phyloP scores from a whole-genome alignment of 2,329 filamentous ascomycete species.

The Penicillium fuscoglaucum region DNA sequence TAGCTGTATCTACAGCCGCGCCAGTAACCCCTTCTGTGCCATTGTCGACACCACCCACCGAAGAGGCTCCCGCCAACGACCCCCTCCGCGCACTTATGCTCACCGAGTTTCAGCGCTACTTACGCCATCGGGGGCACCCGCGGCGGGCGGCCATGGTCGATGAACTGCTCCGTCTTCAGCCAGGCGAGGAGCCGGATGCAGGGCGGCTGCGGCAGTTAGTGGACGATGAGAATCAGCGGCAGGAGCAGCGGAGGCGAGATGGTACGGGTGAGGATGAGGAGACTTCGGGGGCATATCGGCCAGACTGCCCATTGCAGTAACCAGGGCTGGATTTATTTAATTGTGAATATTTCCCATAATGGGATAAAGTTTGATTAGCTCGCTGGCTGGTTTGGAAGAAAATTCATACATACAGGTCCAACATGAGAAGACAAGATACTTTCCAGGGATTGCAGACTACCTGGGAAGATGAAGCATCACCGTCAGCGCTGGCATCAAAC shows the following conservation, averaged over 20 bases:
- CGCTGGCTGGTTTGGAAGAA: not conserved
- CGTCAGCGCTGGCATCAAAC: not conserved
- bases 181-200: not conserved
- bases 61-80: not conserved
- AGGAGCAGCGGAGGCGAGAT: constrained; percentile 3
- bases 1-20: not conserved
- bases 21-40: not conserved
- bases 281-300: not conserved
- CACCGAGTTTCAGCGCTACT: not conserved
- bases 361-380: too few species aligned
- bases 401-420: not conserved
- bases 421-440: not conserved
- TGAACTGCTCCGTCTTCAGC: constrained; percentile 1
- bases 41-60: not conserved
- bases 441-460: not conserved
- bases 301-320: constrained; percentile 1
- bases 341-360: not conserved
- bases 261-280: not conserved
- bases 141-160: not conserved
- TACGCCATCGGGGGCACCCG: not conserved
- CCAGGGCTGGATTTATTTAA: not conserved
- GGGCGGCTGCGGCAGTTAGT: not conserved
- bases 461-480: too few species aligned
- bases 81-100: not conserved
- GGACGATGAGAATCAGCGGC: not conserved